Percentiles rank a stretch among this genome's conserved stretches.
These are phyloP conservation scores for Podosphaera aphanis DNA, from an alignment of 2,329 filamentous ascomycete species.

Conservation along the genomic window DNA sequence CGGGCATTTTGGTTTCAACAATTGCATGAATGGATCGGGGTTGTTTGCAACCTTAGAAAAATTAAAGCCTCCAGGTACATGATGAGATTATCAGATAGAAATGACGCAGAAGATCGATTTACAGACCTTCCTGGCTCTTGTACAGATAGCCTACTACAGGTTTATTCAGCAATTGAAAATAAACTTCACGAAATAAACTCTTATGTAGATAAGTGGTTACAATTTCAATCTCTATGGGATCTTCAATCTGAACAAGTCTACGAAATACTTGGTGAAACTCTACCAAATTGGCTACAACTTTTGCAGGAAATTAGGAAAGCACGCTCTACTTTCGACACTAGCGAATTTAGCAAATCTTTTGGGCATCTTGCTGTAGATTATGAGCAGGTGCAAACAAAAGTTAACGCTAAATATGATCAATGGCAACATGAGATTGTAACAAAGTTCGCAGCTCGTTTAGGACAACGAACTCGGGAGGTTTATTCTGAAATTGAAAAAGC, in stretches of 20 bases:
- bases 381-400: slow-evolving; percentile 93
- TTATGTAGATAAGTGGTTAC: slow-evolving; percentile 95
- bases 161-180: slow-evolving; percentile 63
- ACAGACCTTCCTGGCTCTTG: slow-evolving; percentile 67
- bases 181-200: slow-evolving; percentile 57
- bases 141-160: slow-evolving; percentile 51
- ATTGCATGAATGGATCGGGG: slow-evolving; percentile 77
- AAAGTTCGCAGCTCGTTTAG: slow-evolving; percentile 77
- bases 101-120: slow-evolving; percentile 49
- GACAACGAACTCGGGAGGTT: slow-evolving; percentile 75
- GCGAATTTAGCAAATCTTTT: slow-evolving; percentile 77
- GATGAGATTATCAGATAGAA: slow-evolving; percentile 50
- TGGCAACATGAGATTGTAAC: slow-evolving; percentile 95
- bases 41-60: slow-evolving; percentile 78
- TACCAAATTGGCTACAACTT: slow-evolving; percentile 80
- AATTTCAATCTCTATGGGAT: slow-evolving; percentile 97
- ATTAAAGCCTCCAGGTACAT: slow-evolving; percentile 91
- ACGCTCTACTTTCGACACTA: slow-evolving; percentile 88
- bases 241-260: slow-evolving; percentile 90
- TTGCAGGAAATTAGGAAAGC: slow-evolving; percentile 95
- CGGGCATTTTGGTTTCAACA: slow-evolving; percentile 84
- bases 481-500: slow-evolving; percentile 82
- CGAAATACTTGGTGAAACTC: slow-evolving; percentile 69
- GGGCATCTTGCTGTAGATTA: slow-evolving; percentile 92
- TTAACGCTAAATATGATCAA: slow-evolving; percentile 97